Base-by-base conservation (phyloP, 2,329 filamentous ascomycete species). In the Geoglossum cookeanum region DNA sequence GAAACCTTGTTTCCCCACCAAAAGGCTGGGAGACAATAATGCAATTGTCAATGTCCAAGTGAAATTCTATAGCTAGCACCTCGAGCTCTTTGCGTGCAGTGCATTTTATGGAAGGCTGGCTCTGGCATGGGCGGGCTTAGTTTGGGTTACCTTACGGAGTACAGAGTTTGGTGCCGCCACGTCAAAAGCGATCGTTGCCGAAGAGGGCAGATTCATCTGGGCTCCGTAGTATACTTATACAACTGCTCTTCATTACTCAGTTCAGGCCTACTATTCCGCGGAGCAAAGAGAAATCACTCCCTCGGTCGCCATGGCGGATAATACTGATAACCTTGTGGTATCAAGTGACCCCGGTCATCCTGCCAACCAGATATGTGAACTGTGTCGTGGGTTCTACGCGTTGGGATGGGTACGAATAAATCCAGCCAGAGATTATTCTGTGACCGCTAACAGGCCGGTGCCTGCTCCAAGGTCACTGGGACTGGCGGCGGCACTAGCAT, bases 371-470 rank as follows among this genome's bases (percentile, higher is more conserved):
- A 96, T 96, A 63, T 92, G 90, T 61, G 84, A 86, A 53, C 79
- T 98, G 54, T 98, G 92, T 74, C 85, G 85, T 66, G 92, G 91
- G 68, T 98, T 98, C 73, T 98, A 95, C 79, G 87, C 79, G 17
- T 76, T 94, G 64, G 92, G 92, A 64, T 97, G 92, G 91, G 91
- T 79, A 67, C 71, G 71, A n/a, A 27, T 44, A 53, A 37, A 57
- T n/a, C 53, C 55, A 39, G 55, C 58, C 59, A 48, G 57, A 57
- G 56, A 47, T 53, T 55, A 58, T 57, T 47, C 17, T 32, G 58
- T 42, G 22, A 58, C 60, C 60, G 58, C 56, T 61, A 62, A 63
- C 61, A 61, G 49, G 62, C 62, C 55, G 60, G 11, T 58, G n/a
- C 47, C 17, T 17, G 33, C 30, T 29, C 44, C 33, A 51, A 74